A percentile compares a stretch with the other conserved stretches of the same genome.
phyloP scores from a whole-genome alignment of 257 asterid species.

The Solanum sejunctum region DNA sequence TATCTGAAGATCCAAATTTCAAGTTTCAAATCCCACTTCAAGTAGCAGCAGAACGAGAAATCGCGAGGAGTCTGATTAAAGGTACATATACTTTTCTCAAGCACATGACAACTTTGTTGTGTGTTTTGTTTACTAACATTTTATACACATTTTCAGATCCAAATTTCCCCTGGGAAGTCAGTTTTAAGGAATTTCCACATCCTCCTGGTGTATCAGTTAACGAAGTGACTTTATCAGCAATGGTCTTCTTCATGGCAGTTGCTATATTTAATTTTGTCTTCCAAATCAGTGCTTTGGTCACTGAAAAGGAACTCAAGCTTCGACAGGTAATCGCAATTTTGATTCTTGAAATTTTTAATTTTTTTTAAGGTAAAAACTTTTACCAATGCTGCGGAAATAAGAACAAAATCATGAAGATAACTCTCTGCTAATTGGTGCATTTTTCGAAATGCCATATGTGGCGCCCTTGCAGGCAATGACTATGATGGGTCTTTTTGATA shows the following conservation, averaged over 20 bases:
- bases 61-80: constrained; percentile 64
- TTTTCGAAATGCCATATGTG: neutral
- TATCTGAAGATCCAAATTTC: constrained; percentile 67
- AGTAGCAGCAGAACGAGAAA: constrained; percentile 89
- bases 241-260: constrained; percentile 66
- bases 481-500: constrained; percentile 95
- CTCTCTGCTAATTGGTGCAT: neutral
- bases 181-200: constrained; percentile 72
- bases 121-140: neutral
- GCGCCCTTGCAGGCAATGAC: constrained; percentile 61
- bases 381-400: neutral
- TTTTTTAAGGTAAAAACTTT: neutral
- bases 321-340: constrained; percentile 48
- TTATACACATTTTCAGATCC: constrained; percentile 32
- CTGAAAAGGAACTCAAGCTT: constrained; percentile 86
- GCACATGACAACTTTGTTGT: neutral
- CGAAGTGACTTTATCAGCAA: neutral
- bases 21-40: constrained; percentile 88
- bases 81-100: constrained; percentile 19
- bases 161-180: constrained; percentile 60
- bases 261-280: constrained; percentile 90
- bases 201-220: constrained; percentile 19
- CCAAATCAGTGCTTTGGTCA: constrained; percentile 62
- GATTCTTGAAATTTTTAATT: neutral
- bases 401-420: neutral